phyloP scores from a whole-genome alignment of 1,284 basidiomycete species.

The Leucoagaricus sp. region DNA sequence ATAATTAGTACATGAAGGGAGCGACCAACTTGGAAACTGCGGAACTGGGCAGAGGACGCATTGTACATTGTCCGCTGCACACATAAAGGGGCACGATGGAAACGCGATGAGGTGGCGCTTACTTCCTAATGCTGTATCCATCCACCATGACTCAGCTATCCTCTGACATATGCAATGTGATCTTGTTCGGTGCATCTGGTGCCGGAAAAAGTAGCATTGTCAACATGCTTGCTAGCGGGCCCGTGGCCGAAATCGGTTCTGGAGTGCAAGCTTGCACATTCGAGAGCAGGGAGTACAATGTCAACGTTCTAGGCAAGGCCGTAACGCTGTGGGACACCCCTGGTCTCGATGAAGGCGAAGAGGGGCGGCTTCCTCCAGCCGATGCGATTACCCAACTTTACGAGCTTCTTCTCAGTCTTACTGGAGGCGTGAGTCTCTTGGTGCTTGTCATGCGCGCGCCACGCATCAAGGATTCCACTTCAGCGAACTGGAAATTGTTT shows the following conservation, averaged over 20 bases:
- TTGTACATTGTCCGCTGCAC: too few species aligned
- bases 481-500: conserved; percentile 42
- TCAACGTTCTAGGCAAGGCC: neutral
- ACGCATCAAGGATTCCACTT: conserved; percentile 35
- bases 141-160: neutral
- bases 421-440: conserved; percentile 28
- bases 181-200: conserved; percentile 24
- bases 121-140: neutral
- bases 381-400: conserved; percentile 10
- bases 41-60: too few species aligned
- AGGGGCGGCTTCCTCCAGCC: neutral
- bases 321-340: conserved; percentile 24
- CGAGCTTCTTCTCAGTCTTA: conserved; percentile 2
- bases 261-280: conserved; percentile 18
- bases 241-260: conserved; percentile 12
- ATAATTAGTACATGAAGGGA: too few species aligned
- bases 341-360: conserved; percentile 41
- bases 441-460: conserved; percentile 42
- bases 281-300: conserved; percentile 1
- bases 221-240: conserved; percentile 19
- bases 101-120: neutral
- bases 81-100: too few species aligned
- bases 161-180: conserved; percentile 16
- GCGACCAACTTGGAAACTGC: too few species aligned
- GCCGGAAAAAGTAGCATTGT: conserved; percentile 23